Conservation (phyloP, 352 stramenopile genomes). For the Phytophthora pinifolia region DNA sequence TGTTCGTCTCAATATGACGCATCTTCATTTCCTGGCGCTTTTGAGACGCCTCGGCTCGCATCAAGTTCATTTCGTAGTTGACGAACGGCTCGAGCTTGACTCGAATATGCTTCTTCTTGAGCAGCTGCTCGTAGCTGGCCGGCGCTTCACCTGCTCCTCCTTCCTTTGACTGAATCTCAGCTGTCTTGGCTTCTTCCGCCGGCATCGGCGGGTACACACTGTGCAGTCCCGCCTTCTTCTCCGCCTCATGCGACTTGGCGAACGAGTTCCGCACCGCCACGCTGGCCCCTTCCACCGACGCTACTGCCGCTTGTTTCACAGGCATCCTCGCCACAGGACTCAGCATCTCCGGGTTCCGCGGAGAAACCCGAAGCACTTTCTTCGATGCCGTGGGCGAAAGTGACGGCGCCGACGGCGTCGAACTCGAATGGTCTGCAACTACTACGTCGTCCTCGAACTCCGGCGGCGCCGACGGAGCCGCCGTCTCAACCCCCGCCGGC, state of each 20-base stretch:
- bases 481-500: neutral
- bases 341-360: slow-evolving; percentile 22
- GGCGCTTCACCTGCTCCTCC: slow-evolving; percentile 2
- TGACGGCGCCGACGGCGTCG: slow-evolving; percentile 39
- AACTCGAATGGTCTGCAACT: slow-evolving; percentile 9
- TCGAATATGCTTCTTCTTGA: slow-evolving; percentile 53
- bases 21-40: slow-evolving; percentile 86
- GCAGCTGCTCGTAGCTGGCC: slow-evolving; percentile 31
- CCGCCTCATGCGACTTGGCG: slow-evolving; percentile 40
- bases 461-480: slow-evolving; percentile 32
- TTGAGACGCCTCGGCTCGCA: slow-evolving; percentile 72
- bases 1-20: slow-evolving; percentile 81
- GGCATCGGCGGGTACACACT: slow-evolving; percentile 47
- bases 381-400: slow-evolving; percentile 48
- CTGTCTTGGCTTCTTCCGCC: slow-evolving; percentile 3
- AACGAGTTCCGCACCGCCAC: slow-evolving; percentile 47
- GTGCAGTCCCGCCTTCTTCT: slow-evolving; percentile 30
- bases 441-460: slow-evolving; percentile 23
- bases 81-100: slow-evolving; percentile 82
- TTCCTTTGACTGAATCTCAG: slow-evolving; percentile 10
- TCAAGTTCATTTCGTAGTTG: slow-evolving; percentile 84
- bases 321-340: slow-evolving; percentile 21
- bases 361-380: slow-evolving; percentile 31
- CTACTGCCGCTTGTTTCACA: neutral
- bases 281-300: slow-evolving; percentile 31